These are phyloP conservation scores for Gaertneriomyces sp. DNA, from an alignment of 192 early-diverging fungal species.

Conservation along the genomic window DNA sequence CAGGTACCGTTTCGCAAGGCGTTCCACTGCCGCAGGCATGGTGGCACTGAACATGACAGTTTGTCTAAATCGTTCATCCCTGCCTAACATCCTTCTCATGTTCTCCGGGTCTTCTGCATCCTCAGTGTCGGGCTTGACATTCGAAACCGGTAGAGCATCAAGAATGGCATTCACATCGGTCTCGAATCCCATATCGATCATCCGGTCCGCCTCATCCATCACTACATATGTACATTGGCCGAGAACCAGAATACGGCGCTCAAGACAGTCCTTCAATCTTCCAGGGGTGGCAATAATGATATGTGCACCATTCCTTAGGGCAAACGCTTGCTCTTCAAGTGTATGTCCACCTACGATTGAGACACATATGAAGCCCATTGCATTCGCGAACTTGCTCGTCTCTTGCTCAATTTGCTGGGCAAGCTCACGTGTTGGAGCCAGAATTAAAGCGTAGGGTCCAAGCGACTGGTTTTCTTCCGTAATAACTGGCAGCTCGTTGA, in stretches of 20 bases:
- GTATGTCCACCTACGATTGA: slow-evolving; percentile 68
- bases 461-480: slow-evolving; percentile 73
- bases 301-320: slow-evolving; percentile 85
- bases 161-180: slow-evolving; percentile 93
- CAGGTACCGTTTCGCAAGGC: slow-evolving; percentile 90
- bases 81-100: slow-evolving; percentile 26
- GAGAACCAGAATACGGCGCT: slow-evolving; percentile 82
- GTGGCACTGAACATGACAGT: slow-evolving; percentile 99
- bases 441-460: slow-evolving; percentile 90
- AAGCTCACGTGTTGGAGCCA: slow-evolving; percentile 96
- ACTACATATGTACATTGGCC: slow-evolving; percentile 96
- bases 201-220: slow-evolving; percentile 98
- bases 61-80: slow-evolving; percentile 65
- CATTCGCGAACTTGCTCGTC: slow-evolving; percentile 82
- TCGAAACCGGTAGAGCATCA: slow-evolving; percentile 86
- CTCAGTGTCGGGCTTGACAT: slow-evolving; percentile 80
- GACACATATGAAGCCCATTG: slow-evolving; percentile 78
- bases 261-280: slow-evolving; percentile 87
- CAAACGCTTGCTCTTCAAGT: slow-evolving; percentile 83
- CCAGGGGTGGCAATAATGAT: slow-evolving; percentile 98
- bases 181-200: slow-evolving; percentile 77
- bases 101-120: slow-evolving; percentile 60
- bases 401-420: slow-evolving; percentile 96
- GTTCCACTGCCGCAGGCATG: slow-evolving; percentile 93
- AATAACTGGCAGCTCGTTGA: slow-evolving; percentile 73